These are phyloP conservation scores for Mycena latifolia DNA, from an alignment of 768 basidiomycete species.

Conservation along the genomic window DNA sequence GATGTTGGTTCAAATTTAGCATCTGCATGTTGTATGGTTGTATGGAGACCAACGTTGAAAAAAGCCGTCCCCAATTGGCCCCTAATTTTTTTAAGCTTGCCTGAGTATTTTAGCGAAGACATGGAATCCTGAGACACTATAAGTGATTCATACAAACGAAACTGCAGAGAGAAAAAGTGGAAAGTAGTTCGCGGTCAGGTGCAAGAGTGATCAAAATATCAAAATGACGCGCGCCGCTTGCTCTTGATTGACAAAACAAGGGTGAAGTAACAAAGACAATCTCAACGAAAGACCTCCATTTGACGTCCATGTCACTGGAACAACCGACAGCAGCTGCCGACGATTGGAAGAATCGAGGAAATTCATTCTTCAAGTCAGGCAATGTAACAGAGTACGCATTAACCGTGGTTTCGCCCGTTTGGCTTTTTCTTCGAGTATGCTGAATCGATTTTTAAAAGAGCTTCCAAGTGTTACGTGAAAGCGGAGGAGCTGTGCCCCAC, in stretches of 20 bases:
- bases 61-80: too few species aligned
- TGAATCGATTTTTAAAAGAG: conserved; percentile 2
- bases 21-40: too few species aligned
- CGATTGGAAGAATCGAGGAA: conserved; percentile 15
- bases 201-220: conserved; percentile 1
- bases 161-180: too few species aligned
- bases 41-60: too few species aligned
- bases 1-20: too few species aligned
- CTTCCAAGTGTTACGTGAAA: conserved; percentile 19
- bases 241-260: neutral
- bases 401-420: too few species aligned
- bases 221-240: conserved; percentile 7
- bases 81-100: too few species aligned
- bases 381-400: conserved; percentile 9
- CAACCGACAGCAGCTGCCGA: conserved; percentile 1
- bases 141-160: too few species aligned
- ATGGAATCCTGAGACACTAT: too few species aligned
- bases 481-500: conserved; percentile 13
- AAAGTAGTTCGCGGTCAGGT: conserved; percentile 19
- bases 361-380: conserved; percentile 17
- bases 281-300: neutral
- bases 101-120: too few species aligned
- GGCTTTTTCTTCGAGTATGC: neutral
- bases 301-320: conserved; percentile 2
- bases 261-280: neutral